Percentiles rank a stretch among this genome's conserved stretches.
Evolutionary conservation across 2,329 filamentous ascomycete genomes (phyloP).

Genomic region (Colletotrichum salicis): DNA sequence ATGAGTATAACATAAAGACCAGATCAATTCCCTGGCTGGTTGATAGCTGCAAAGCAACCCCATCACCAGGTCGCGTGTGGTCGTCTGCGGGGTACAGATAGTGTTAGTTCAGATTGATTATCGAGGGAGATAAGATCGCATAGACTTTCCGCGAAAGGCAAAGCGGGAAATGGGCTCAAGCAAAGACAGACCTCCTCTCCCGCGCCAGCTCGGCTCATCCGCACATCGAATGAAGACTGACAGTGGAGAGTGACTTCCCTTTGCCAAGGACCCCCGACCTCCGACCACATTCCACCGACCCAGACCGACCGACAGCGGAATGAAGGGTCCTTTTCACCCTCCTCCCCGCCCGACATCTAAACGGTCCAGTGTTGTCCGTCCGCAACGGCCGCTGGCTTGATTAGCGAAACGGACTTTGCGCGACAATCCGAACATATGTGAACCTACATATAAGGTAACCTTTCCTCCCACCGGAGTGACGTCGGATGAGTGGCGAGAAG

Average conservation of each 20-base stretch:
- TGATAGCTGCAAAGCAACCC: background rate
- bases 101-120: background rate
- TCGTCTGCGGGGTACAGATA: conserved; percentile 8
- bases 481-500: background rate
- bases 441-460: background rate
- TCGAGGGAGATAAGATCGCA: background rate
- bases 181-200: background rate
- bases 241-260: background rate
- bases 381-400: too few species aligned
- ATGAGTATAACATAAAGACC: too few species aligned
- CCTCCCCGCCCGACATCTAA: too few species aligned
- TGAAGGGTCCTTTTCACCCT: too few species aligned
- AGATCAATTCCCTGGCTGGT: background rate
- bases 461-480: background rate
- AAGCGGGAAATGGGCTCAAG: background rate
- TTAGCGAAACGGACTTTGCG: background rate
- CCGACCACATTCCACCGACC: background rate
- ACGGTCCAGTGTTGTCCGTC: too few species aligned
- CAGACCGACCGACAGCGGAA: background rate
- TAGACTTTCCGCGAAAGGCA: background rate
- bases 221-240: background rate
- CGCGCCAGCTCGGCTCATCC: background rate
- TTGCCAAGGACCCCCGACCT: background rate
- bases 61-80: background rate
- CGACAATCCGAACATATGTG: background rate